phyloP scores from a whole-genome alignment of 305 asterid genomes.

The Euphrasia arctica region DNA sequence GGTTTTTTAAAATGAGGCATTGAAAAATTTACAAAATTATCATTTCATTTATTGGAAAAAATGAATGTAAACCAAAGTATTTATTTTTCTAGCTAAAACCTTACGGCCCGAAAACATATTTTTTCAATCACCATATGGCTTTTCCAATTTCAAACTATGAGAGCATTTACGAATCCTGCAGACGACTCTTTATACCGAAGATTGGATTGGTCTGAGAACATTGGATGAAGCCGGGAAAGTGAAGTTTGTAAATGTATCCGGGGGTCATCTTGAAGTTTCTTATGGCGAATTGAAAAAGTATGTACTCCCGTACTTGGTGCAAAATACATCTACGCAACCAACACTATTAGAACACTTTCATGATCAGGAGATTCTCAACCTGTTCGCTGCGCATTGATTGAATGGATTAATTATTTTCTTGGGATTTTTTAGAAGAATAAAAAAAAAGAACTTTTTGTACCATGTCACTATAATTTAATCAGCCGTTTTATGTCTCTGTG shows the following conservation, averaged over 20 bases:
- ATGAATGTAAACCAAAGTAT: too few relatives aligned
- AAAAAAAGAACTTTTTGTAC: conserved; percentile 3
- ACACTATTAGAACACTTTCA: conserved; percentile 27
- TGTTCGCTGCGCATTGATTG: conserved; percentile 28
- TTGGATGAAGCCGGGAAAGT: conserved; percentile 90
- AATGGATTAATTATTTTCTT: conserved; percentile 7
- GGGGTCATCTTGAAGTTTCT: conserved; percentile 65
- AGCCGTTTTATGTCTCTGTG: neutral
- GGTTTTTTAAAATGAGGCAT: too few relatives aligned
- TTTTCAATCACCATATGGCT: too few relatives aligned
- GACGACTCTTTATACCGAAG: conserved; percentile 78
- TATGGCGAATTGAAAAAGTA: conserved; percentile 52
- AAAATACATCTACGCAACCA: conserved; percentile 33
- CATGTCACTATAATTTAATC: conserved; percentile 16
- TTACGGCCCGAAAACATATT: too few relatives aligned
- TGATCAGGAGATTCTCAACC: conserved; percentile 31
- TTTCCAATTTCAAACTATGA: neutral
- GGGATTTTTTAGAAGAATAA: neutral
- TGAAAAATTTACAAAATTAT: too few relatives aligned
- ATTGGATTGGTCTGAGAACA: conserved; percentile 85
- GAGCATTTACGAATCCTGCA: conserved; percentile 31
- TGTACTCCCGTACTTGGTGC: conserved; percentile 70
- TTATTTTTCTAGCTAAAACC: too few relatives aligned
- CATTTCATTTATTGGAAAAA: too few relatives aligned
- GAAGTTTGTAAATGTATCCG: conserved; percentile 57